Percentiles rank a stretch among this genome's conserved stretches.
Evolutionary conservation across 257 asterid genomes (phyloP).

Genomic region (Nicotiana benthamiana): DNA sequence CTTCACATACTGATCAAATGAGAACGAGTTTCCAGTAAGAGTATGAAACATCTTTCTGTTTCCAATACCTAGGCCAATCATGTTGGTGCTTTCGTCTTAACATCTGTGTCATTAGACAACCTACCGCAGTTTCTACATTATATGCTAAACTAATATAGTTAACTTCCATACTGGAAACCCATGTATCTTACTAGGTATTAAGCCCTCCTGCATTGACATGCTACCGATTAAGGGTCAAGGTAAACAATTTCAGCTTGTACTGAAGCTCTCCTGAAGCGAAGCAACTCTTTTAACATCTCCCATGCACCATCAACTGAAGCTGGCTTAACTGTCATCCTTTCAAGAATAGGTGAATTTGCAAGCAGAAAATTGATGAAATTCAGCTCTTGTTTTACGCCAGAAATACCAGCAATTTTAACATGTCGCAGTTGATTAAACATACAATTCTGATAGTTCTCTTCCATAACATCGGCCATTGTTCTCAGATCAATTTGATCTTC

Average conservation of each 20-base stretch:
- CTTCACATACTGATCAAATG: neutral
- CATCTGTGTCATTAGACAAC: neutral
- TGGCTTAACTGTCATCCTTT: conserved; percentile 76
- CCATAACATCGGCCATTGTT: conserved; percentile 18
- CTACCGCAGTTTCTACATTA: neutral
- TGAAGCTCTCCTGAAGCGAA: conserved; percentile 79
- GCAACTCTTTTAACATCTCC: conserved; percentile 74
- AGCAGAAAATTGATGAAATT: conserved; percentile 68
- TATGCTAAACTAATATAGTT: neutral
- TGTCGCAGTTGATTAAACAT: conserved; percentile 46
- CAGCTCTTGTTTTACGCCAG: conserved; percentile 60
- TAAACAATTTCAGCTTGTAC: conserved; percentile 56
- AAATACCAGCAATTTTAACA: conserved; percentile 63
- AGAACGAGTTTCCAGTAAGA: neutral
- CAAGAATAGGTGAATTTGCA: conserved; percentile 62
- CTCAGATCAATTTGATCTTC: conserved; percentile 41
- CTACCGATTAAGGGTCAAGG: conserved; percentile 47
- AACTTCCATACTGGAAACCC: neutral
- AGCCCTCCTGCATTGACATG: neutral
- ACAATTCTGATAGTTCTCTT: conserved; percentile 28
- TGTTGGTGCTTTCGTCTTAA: neutral
- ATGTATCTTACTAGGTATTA: neutral
- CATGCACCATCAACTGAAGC: conserved; percentile 50
- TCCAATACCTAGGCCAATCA: neutral
- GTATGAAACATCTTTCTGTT: neutral